A percentile compares a stretch with the other conserved stretches of the same genome.
Conservation (phyloP, 177 flowering plant genomes). For the Vitis hybrid region DNA sequence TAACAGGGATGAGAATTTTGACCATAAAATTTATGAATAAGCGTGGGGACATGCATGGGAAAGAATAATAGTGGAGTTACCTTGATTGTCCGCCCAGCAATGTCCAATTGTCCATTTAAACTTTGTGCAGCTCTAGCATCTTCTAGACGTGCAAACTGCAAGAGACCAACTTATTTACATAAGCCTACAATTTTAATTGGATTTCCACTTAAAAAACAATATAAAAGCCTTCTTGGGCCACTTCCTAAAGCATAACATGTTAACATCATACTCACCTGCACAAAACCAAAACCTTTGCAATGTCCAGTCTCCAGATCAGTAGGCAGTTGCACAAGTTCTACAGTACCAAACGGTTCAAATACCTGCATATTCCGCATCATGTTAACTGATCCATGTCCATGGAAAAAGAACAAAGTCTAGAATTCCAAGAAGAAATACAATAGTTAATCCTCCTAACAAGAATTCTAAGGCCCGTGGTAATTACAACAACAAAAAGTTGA, state of each 20-base stretch:
- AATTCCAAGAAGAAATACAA: neutral
- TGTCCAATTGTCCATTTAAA: slow-evolving; percentile 81
- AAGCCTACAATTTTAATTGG: neutral
- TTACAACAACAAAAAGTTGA: too few species aligned
- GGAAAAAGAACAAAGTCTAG: neutral
- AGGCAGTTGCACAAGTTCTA: slow-evolving; percentile 91
- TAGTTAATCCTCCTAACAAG: too few species aligned
- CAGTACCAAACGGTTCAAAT: slow-evolving; percentile 89
- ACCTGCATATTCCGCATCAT: slow-evolving; percentile 43
- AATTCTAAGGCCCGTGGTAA: too few species aligned
- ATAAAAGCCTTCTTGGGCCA: neutral
- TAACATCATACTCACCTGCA: slow-evolving; percentile 55
- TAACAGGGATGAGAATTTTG: neutral
- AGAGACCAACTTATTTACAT: slow-evolving; percentile 6
- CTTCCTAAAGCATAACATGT: neutral
- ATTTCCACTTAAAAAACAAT: neutral
- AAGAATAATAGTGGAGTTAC: slow-evolving; percentile 25
- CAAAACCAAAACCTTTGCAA: slow-evolving; percentile 91
- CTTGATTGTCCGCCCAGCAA: slow-evolving; percentile 84
- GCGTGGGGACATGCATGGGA: neutral
- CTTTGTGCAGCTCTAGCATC: slow-evolving; percentile 89
- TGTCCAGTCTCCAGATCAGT: slow-evolving; percentile 68
- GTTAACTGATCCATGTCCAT: too few species aligned
- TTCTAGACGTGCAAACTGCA: slow-evolving; percentile 91
- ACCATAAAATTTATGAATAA: neutral